Evolutionary conservation across 208 protist genomes (phyloP), one percentile per base, ranked within the genome.

Genomic region (Trypanosomatidae sp.): DNA sequence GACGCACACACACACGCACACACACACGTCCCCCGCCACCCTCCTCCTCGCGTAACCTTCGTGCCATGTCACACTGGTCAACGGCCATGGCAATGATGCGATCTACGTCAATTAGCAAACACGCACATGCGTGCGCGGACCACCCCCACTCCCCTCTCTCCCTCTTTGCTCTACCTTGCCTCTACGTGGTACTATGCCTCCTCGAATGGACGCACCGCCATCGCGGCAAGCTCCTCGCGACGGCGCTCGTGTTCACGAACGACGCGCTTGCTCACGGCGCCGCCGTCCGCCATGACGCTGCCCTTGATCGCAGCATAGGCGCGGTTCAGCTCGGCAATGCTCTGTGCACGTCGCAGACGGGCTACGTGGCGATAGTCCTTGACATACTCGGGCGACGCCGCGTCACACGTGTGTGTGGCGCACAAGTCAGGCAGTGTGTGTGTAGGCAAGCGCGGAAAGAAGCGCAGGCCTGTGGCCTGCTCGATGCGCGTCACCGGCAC

Each of bases 381-480:
- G 52, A 81, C 79, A 10, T 82, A 49, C 25, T 60, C 59, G 6
- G 44, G 42, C 15, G 60, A 45, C 43, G 42, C 52, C 8, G 48
- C 54, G 16, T 83, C 61, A 53, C 79, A 89, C 57, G 56, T 43
- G 42, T 75, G 43, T 16, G 33, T 37, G 23, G 48, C 49, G 41
- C 79, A 89, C 40, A 89, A 59, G 40, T 85, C 59, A 6, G 65
- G 61, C 28, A 85, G 41, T 20, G 42, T 26, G 3, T 47, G 24
- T 5, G 15, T 43, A 38, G 51, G 42, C 7, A 84, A 37, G n/a
- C 51, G 39, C 0, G 66, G 73, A 37, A 92, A 92, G 51, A 92
- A 82, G 37, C 61, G 61, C 30, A 92, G 59, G n/a, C 82, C 82
- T 3, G 78, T 88, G 37, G 64, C 35, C 6, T 44, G 46, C 54